Conservation (phyloP, 305 asterid genomes). For the Solanum chacoense region DNA sequence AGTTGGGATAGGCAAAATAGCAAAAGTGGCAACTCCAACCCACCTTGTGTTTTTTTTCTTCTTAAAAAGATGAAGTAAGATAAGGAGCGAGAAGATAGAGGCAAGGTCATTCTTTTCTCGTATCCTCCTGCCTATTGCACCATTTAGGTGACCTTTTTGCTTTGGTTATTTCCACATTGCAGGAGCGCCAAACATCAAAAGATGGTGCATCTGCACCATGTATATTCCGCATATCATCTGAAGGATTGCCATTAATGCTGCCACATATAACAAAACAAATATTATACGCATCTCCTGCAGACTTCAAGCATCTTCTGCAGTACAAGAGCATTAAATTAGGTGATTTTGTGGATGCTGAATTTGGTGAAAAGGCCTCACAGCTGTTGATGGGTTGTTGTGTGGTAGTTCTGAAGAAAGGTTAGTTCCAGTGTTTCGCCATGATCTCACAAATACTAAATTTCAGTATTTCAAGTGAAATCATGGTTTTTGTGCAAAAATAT, state of each 20-base stretch:
- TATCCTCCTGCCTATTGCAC: neutral
- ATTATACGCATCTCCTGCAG: constrained; percentile 49
- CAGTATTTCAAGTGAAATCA: neutral
- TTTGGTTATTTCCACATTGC: constrained; percentile 11
- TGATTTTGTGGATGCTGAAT: constrained; percentile 56
- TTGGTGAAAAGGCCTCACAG: constrained; percentile 56
- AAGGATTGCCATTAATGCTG: constrained; percentile 83
- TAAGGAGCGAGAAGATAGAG: neutral
- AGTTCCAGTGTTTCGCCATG: neutral
- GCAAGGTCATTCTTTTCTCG: neutral
- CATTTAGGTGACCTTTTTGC: neutral
- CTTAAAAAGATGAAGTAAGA: neutral
- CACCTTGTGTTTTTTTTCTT: neutral
- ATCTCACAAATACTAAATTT: neutral
- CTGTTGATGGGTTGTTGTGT: constrained; percentile 77
- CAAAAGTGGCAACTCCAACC: neutral
- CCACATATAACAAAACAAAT: constrained; percentile 79
- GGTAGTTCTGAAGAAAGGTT: constrained; percentile 61
- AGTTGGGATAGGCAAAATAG: neutral
- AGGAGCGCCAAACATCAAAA: constrained; percentile 85
- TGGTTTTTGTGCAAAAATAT: neutral
- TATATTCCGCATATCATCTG: constrained; percentile 84
- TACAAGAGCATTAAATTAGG: constrained; percentile 63
- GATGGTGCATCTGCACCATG: constrained; percentile 71
- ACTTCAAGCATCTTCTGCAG: constrained; percentile 75